Evolutionary conservation across 108 stramenopile species (phyloP), one percentile per base, ranked within the genome.

Genomic region (Nitzschia sp.): DNA sequence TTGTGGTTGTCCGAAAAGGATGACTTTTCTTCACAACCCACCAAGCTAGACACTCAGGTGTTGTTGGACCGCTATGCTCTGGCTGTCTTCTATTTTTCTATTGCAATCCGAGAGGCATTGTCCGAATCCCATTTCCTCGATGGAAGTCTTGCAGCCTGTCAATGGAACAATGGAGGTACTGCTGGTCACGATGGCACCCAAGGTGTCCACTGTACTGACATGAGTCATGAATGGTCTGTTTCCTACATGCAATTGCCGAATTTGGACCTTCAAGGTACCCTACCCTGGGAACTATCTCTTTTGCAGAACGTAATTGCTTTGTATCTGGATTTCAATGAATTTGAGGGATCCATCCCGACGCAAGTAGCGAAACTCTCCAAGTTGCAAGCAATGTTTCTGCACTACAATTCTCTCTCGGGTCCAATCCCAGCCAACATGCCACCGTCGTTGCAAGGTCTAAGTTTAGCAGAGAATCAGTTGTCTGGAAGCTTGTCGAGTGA

Each of bases 301-400:
- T 19, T 67, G 26, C 20, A 17, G 2, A 52, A 29, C 38, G 5
- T 67, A 2, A 22, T 7, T 2, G 7, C 20, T 22, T 26, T 65
- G 14, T 71, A 73, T 41, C 56, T 81, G 67, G 78, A 76, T 29
- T 38, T 19, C 12, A 51, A 51, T 38, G 11, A 34, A n/a, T n/a
- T 73, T 0, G 1, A 0, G 6, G 65, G 65, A 22, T 56, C 52
- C 9, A 42, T 84, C 29, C 83, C 83, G 1, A 25, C 40, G 39
- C 44, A 67, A 55, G 5, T 67, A 3, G 0, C 34, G 8, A 53
- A 42, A 8, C 51, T 67, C 20, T 15, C 54, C 7, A 42, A 15
- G 6, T 24, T 67, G 37, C 8, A 43, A 24, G 15, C 3, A 1
- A 0, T 67, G 3, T 67, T 25, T 34, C 15, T 67, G 0, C 6